Base-by-base conservation (phyloP, 2,329 filamentous ascomycete species). In the Rhynchosporium agropyri region DNA sequence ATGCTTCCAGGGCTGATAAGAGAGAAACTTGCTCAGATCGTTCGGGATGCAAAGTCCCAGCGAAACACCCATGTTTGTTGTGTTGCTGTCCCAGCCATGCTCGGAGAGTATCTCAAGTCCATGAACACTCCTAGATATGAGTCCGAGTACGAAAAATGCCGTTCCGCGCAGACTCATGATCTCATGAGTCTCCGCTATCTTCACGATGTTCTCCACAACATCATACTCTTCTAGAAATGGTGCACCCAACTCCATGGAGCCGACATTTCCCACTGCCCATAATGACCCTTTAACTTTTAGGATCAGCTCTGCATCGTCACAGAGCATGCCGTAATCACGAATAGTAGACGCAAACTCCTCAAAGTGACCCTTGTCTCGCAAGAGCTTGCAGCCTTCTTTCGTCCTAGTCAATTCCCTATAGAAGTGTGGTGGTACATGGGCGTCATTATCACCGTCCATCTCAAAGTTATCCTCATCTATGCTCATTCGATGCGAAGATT, bases 221-320 rank as follows among this genome's bases (percentile, higher is more conserved):
- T 97, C 91, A 43, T 87, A 91, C 61, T 90, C 88, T 76, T 97
- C 95, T 3, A 99, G 81, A 75, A 99, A 99, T 0, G 92, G 92
- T 0, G 94, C 94, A 1, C 95, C 95, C 1, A 97, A 86, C 71
- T 98, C 94, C 93, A 99, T 98, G 0, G 93, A 97, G 0, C 95
- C 95, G 43, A 99, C 94, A 70, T 99, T 99, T 29, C 95, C 95
- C 0, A 99, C 92, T 0, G 95, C 95, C 95, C 95, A 99, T 54
- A 99, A 81, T 74, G 92, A 97, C 7, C 93, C 95, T 76, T 99
- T 99, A 68, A 98, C 92, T 74, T 97, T 98, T 63, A 92, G 86
- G 50, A 98, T 87, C 29, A 89, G 84, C 76, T 99, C 95, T 0
- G 84, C 75, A 71, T 99, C 95, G 68, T 96, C 89, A 48, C 88